Evolutionary conservation across 192 early-diverging fungal genomes (phyloP), one percentile per base, ranked within the genome.

Genomic region (Entomortierella chlamydospora): DNA sequence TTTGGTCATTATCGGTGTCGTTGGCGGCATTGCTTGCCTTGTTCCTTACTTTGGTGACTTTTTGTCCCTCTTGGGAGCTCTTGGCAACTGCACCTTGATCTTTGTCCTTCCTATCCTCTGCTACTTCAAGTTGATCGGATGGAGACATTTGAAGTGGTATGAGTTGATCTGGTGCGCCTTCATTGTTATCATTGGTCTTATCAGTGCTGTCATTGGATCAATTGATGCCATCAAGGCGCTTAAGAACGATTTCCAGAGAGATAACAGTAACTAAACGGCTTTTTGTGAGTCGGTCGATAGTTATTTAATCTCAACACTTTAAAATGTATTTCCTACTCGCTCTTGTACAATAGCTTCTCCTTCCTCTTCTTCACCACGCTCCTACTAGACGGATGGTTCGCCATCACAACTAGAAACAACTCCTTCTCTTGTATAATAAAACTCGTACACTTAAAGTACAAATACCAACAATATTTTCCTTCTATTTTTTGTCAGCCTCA

Each of bases 91-190:
- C 47, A 82, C 87, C n/a, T 84, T 95, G 23, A 94, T 96, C 81
- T 96, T 96, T 72, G 83, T 95, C 53, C 85, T 96, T 41, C 95
- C 95, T 1, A 86, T 95, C 33, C 31, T 94, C 15, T 94, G 89
- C 82, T 92, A 95, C 63, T 83, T 92, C 37, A 90, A 89, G 80
- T 70, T 96, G 43, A 86, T 89, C 61, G 94, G 94, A 9, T 89
- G 89, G 86, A 51, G 81, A 9, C 79, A 69, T 11, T 70, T 90
- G 62, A 64, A 66, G 23, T 79, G 78, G 77, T 80, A 81, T 42
- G 83, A 89, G 63, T 78, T 89, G 57, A 63, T 83, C 28, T 83
- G 88, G 79, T 86, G 83, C 45, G 64, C 82, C 47, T 51, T 87
- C 25, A 89, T 90, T 37, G 57, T 92, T 23, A 17, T 89, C 31